A percentile compares a stretch with the other conserved stretches of the same genome.
phyloP scores from a whole-genome alignment of 1,284 basidiomycete genomes.

The Heliocybe sulcata region DNA sequence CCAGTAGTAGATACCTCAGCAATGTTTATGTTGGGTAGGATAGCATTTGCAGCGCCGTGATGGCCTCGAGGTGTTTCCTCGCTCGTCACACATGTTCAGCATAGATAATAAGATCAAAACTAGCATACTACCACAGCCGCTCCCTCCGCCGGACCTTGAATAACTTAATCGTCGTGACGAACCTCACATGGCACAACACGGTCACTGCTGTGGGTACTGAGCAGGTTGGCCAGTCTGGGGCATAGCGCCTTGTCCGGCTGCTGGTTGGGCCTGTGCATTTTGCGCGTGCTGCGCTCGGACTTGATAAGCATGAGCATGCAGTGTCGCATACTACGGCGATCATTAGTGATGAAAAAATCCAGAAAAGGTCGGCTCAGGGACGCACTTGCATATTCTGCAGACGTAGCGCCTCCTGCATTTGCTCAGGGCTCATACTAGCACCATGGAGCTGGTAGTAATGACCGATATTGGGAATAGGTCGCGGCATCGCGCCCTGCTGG shows the following conservation, averaged over 20 bases:
- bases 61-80: no score
- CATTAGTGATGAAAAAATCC: no score
- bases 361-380: not conserved
- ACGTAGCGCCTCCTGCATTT: slow-evolving; percentile 13
- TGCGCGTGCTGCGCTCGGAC: not conserved
- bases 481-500: slow-evolving; percentile 10
- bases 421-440: slow-evolving; percentile 9
- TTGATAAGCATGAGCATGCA: not conserved
- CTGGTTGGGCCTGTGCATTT: not conserved
- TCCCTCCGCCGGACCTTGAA: no score
- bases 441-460: slow-evolving; percentile 4
- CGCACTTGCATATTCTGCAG: slow-evolving; percentile 9
- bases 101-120: no score
- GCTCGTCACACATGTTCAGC: no score
- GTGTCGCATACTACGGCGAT: no score
- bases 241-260: not conserved
- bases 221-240: not conserved
- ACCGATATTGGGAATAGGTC: slow-evolving; percentile 2
- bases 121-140: no score
- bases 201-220: not conserved
- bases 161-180: no score
- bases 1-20: no score
- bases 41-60: no score
- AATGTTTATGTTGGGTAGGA: no score
- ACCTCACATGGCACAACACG: no score